Conservation (phyloP, 345 rosid genomes). For the Leavenworthia alabamica region DNA sequence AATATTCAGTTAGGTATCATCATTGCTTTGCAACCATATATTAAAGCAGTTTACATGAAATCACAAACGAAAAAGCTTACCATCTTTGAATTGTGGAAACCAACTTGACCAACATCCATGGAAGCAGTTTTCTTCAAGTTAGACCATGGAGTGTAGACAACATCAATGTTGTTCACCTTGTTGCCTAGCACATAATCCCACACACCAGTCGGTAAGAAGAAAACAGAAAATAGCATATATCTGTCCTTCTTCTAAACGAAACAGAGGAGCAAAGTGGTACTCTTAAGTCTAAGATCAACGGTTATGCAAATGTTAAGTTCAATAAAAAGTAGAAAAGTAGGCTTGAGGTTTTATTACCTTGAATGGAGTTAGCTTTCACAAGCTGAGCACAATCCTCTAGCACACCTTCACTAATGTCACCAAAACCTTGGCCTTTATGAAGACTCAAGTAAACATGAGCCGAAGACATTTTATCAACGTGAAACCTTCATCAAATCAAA, state of each 20-base stretch:
- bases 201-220: conserved; percentile 24
- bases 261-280: conserved; percentile 19
- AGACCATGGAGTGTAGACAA: conserved; percentile 95
- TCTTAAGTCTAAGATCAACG: conserved; percentile 16
- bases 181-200: conserved; percentile 58
- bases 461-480: conserved; percentile 97
- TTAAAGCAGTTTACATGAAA: not conserved
- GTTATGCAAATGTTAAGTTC: conserved; percentile 8
- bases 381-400: conserved; percentile 96
- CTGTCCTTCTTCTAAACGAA: conserved; percentile 28
- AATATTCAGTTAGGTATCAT: conserved; percentile 10
- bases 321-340: not conserved
- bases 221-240: conserved; percentile 25
- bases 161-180: conserved; percentile 88
- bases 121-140: conserved; percentile 93
- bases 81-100: conserved; percentile 84
- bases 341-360: conserved; percentile 53
- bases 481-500: conserved; percentile 59
- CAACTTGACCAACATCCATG: conserved; percentile 99
- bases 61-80: conserved; percentile 33
- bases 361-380: conserved; percentile 97
- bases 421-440: conserved; percentile 78
- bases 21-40: not conserved
- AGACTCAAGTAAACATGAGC: conserved; percentile 95
- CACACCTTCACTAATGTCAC: conserved; percentile 74